Base-by-base conservation (phyloP, 148 eudicot species). In the Polygonum maritimum region DNA sequence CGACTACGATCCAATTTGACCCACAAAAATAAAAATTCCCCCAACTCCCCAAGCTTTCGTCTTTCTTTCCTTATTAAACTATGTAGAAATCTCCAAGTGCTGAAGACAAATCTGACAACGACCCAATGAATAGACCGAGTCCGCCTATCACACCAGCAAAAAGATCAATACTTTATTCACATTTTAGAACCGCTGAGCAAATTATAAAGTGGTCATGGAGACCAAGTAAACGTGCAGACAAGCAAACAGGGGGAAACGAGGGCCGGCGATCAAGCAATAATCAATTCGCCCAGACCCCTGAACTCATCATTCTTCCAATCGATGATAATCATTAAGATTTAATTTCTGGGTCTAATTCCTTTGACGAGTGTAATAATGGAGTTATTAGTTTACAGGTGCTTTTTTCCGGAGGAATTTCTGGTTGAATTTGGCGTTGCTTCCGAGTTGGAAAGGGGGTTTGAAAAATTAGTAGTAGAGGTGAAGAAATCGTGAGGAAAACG, bases 231-330 rank as follows among this genome's bases (percentile, higher is more conserved):
- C 71, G 71, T 67, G 71, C 19, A 67, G 3, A 67, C 71, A 11
- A 31, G 40, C 41, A 36, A 60, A 26, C 67, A 5, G 2, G 67
- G 10, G 67, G 35, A 7, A 57, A 57, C 33, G 18, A 63, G 69
- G 33, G 39, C 69, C 69, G 69, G 71, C 71, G 71, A 67, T 67
- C 44, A 38, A 67, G n/a, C 45, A 67, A 67, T 67, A 67, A 67
- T 67, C 71, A 67, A 67, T 15, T 67, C 18, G 44, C 22, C 45
- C 19, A 36, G 15, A 36, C 35, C 44, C 41, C 45, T 67, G 45
- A 38, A 67, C 7, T 38, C 11, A 38, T 36, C 45, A 38, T 36
- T 67, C 71, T 67, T 67, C 9, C 71, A 35, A 36, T 67, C 36
- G 44, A 22, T 36, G 45, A 67, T 44, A 35, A 35, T 67, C 19